phyloP scores from a whole-genome alignment of 1,284 basidiomycete genomes.

The Tilletiopsis washingtonensis region DNA sequence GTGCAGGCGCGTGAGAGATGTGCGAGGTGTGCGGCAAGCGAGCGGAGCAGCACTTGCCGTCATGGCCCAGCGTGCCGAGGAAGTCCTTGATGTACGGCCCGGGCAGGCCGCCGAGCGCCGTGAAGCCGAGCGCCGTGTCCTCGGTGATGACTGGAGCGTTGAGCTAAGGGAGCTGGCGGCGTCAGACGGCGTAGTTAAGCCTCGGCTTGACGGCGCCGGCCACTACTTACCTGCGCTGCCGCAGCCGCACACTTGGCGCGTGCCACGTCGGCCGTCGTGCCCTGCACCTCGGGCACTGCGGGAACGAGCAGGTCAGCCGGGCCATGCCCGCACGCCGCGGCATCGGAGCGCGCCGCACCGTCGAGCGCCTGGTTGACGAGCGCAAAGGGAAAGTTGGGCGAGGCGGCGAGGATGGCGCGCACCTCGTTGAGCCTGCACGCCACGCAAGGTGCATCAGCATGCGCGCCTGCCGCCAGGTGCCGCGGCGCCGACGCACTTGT shows the following conservation, averaged over 20 bases:
- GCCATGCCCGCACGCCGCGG: no score
- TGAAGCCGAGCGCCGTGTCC: slow-evolving; percentile 87
- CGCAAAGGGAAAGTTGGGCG: slow-evolving; percentile 14
- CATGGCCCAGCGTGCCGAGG: slow-evolving; percentile 22
- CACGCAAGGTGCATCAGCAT: no score
- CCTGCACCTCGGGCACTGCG: slow-evolving; percentile 85
- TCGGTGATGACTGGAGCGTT: slow-evolving; percentile 87
- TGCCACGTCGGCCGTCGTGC: slow-evolving; percentile 83
- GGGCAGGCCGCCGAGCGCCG: slow-evolving; percentile 78
- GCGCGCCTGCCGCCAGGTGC: no score
- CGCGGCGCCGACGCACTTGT: slow-evolving; percentile 63
- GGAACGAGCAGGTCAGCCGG: slow-evolving; percentile 12
- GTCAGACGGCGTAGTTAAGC: no score
- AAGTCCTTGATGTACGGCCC: slow-evolving; percentile 91
- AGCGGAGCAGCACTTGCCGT: slow-evolving; percentile 2
- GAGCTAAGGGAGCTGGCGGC: no score
- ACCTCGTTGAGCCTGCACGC: slow-evolving; percentile 64
- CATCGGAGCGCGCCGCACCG: slow-evolving; percentile 9
- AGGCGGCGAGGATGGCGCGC: slow-evolving; percentile 29
- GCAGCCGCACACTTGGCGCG: slow-evolving; percentile 77
- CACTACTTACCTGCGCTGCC: slow-evolving; percentile 53
- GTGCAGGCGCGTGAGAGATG: background rate
- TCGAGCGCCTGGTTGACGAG: slow-evolving; percentile 10
- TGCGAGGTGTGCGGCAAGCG: background rate
- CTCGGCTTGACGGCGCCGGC: no score